Evolutionary conservation across 345 rosid species (phyloP).

Genomic region (Syzygium jambos): DNA sequence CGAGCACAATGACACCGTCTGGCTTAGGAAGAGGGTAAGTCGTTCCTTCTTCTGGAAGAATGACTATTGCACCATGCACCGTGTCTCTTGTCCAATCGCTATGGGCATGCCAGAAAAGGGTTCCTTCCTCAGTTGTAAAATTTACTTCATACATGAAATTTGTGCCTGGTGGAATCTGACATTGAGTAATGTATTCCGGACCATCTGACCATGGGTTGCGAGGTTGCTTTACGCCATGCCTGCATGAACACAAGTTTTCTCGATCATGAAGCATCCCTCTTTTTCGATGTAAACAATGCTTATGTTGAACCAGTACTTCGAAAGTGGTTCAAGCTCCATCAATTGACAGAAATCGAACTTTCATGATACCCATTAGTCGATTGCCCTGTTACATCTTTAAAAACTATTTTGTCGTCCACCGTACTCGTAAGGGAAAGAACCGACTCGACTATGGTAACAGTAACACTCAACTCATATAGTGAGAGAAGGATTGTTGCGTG

Average conservation of each 20-base stretch:
- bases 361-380: neutral
- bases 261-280: neutral
- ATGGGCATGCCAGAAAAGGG: neutral
- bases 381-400: neutral
- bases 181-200: conserved; percentile 20
- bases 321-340: neutral
- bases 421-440: neutral
- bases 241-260: neutral
- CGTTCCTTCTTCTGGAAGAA: conserved; percentile 5
- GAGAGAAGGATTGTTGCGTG: neutral
- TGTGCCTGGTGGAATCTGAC: conserved; percentile 4
- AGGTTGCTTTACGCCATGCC: conserved; percentile 20
- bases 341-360: neutral
- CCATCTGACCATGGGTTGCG: conserved; percentile 30
- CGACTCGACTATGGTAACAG: neutral
- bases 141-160: conserved; percentile 7
- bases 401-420: neutral
- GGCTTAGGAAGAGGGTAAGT: conserved; percentile 12
- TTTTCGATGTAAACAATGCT: neutral
- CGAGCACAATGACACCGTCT: conserved; percentile 6
- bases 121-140: conserved; percentile 14
- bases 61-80: conserved; percentile 20
- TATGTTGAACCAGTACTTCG: neutral
- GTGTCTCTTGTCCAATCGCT: conserved; percentile 16
- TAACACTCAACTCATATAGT: neutral